Evolutionary conservation across 2,329 filamentous ascomycete species (phyloP), one percentile per base, ranked within the genome.

Genomic region (Macrophomina tecta): DNA sequence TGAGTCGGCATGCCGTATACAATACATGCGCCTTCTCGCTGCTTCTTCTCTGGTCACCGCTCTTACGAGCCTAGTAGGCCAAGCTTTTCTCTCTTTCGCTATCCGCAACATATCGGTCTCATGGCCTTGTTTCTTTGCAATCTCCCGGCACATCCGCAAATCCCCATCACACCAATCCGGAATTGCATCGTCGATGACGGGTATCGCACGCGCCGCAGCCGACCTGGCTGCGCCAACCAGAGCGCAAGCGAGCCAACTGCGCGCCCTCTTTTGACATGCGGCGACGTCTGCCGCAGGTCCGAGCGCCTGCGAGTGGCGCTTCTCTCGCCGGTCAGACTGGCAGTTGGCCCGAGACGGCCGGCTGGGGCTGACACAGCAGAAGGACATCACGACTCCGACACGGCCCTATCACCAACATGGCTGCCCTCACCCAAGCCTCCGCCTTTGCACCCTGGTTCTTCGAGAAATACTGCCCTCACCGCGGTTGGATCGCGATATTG

Each of bases 71-170:
- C 42, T 38, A 38, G 58, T 16, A 49, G 58, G 58, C 58, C 58
- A 62, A 62, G 58, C 58, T 62, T 62, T 38, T 30, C 16, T 61
- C 12, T 11, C 42, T 34, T 16, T 30, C 23, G 30, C 28, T 60
- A 30, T 14, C 56, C 56, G 56, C 56, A 12, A 61, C 40, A 45
- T 18, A 18, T 46, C 56, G 56, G 56, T 48, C 56, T 61, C 56
- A 36, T n/a, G 30, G 38, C 30, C 56, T 62, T 48, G 58, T 62
- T 49, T 62, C n/a, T 45, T 23, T 34, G 23, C 56, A 61, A 61
- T 61, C 56, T 62, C 32, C 58, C 45, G 56, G 58, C 58, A 62
- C 58, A 62, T 62, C 58, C 58, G 58, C 58, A 62, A 62, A 62
- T 62, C 58, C 23, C 46, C 42, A 62, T 62, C 42, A n/a, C n/a